Percentiles rank a stretch among this genome's conserved stretches.
phyloP scores from a whole-genome alignment of 306 rosid species.

The Medicago lupulina region DNA sequence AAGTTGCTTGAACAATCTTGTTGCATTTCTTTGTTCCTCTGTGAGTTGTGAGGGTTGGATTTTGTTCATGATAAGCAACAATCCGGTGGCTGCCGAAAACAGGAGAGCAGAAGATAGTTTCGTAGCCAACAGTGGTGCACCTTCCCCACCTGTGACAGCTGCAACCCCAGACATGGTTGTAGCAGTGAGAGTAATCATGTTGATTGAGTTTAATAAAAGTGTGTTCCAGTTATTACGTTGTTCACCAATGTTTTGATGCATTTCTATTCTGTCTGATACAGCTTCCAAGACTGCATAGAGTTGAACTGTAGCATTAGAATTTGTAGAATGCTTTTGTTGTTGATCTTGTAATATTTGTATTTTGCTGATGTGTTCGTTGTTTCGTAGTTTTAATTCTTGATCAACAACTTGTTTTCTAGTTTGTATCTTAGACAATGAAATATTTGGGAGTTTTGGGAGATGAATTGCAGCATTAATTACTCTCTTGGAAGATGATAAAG shows the following conservation, averaged over 20 bases:
- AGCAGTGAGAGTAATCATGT: conserved; percentile 79
- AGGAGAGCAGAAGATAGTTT: conserved; percentile 63
- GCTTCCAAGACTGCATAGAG: conserved; percentile 65
- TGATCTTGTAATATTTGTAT: neutral
- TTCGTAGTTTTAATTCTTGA: conserved; percentile 25
- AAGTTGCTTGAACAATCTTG: conserved; percentile 65
- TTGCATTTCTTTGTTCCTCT: conserved; percentile 81
- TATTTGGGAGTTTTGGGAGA: conserved; percentile 19
- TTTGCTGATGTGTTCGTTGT: neutral
- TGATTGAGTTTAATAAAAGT: conserved; percentile 70
- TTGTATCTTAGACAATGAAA: conserved; percentile 21
- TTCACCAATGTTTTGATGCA: conserved; percentile 68
- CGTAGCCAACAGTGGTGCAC: conserved; percentile 50
- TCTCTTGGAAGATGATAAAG: conserved; percentile 16
- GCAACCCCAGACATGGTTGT: conserved; percentile 67
- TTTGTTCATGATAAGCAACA: conserved; percentile 65
- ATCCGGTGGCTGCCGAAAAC: conserved; percentile 73
- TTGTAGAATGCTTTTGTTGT: neutral
- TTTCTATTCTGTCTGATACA: conserved; percentile 66
- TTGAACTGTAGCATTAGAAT: conserved; percentile 32
- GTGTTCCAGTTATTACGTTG: conserved; percentile 80
- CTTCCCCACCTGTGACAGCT: conserved; percentile 23
- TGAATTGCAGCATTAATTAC: conserved; percentile 16
- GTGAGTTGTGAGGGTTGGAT: conserved; percentile 85
- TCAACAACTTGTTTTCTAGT: conserved; percentile 15